Evolutionary conservation across 2,329 filamentous ascomycete species (phyloP).

Genomic region (Colletotrichum plurivorum): DNA sequence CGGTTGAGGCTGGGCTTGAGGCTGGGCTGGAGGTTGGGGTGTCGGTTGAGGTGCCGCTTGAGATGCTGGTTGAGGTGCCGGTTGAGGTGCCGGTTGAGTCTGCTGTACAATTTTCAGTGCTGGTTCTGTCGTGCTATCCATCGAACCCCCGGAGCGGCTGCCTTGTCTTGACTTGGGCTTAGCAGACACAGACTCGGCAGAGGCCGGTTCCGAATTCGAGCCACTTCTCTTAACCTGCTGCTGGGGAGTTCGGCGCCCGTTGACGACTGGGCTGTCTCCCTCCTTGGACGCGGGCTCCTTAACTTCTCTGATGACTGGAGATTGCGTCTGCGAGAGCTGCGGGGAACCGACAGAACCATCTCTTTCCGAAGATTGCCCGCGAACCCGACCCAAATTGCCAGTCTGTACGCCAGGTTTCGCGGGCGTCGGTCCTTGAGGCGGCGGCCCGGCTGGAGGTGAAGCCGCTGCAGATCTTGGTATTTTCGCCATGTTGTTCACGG

Average conservation of each 20-base stretch:
- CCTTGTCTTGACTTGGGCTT: slow-evolving; percentile 53
- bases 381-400: slow-evolving; percentile 57
- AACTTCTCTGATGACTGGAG: slow-evolving; percentile 59
- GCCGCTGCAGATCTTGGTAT: slow-evolving; percentile 56
- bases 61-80: slow-evolving; percentile 8
- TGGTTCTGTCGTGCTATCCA: slow-evolving; percentile 77
- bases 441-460: slow-evolving; percentile 58
- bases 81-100: slow-evolving; percentile 9
- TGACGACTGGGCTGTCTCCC: slow-evolving; percentile 66
- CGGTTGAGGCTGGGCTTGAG: slow-evolving; percentile 44
- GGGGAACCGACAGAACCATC: slow-evolving; percentile 54
- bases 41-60: slow-evolving; percentile 10
- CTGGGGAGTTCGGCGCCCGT: slow-evolving; percentile 76
- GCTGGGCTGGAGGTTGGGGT: slow-evolving; percentile 21
- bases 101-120: slow-evolving; percentile 55
- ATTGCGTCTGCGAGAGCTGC: slow-evolving; percentile 51
- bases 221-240: slow-evolving; percentile 61
- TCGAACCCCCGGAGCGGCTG: slow-evolving; percentile 74
- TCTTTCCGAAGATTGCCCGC: slow-evolving; percentile 66
- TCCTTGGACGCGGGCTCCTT: slow-evolving; percentile 48
- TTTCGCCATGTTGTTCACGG: slow-evolving; percentile 53
- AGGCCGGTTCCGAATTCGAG: slow-evolving; percentile 53
- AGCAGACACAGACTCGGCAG: slow-evolving; percentile 43
- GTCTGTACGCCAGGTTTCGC: slow-evolving; percentile 61
- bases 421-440: slow-evolving; percentile 68